A percentile compares a stretch with the other conserved stretches of the same genome.
Evolutionary conservation across 306 rosid species (phyloP).

Genomic region (Delonix regia): DNA sequence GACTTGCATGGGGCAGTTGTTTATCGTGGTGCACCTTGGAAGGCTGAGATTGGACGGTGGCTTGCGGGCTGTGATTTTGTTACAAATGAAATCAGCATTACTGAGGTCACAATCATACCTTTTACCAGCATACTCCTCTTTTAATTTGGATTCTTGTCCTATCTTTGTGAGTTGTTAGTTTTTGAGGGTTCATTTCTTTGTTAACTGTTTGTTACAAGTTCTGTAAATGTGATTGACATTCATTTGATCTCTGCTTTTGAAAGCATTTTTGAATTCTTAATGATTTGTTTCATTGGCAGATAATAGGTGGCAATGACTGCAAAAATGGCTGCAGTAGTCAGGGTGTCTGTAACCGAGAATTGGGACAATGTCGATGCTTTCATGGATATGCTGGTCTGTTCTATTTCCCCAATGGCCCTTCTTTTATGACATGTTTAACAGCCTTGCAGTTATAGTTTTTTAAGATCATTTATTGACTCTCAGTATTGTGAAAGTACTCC

Average conservation of each 20-base stretch:
- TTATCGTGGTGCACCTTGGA: slow-evolving; percentile 89
- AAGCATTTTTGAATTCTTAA: not conserved
- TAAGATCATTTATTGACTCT: slow-evolving; percentile 11
- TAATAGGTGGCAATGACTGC: slow-evolving; percentile 72
- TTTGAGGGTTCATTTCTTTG: not conserved
- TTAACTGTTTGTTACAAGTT: slow-evolving; percentile 12
- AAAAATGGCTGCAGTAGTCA: slow-evolving; percentile 76
- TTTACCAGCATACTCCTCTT: not conserved
- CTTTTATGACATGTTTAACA: not conserved
- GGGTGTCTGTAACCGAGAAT: slow-evolving; percentile 86
- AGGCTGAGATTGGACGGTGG: slow-evolving; percentile 87
- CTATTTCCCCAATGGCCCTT: slow-evolving; percentile 13
- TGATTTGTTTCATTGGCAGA: slow-evolving; percentile 54
- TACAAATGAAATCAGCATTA: slow-evolving; percentile 61
- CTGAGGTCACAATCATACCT: slow-evolving; percentile 65
- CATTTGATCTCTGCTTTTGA: slow-evolving; percentile 6
- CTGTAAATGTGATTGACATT: slow-evolving; percentile 27
- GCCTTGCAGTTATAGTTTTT: not conserved
- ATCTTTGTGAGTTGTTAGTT: slow-evolving; percentile 4
- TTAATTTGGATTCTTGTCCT: slow-evolving; percentile 14
- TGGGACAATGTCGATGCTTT: slow-evolving; percentile 89
- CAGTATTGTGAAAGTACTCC: not conserved
- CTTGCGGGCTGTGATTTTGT: slow-evolving; percentile 77
- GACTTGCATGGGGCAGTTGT: slow-evolving; percentile 69
- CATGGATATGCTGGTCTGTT: slow-evolving; percentile 85